Base-by-base conservation (phyloP, 495 filamentous ascomycete species). In the Viridothelium virens region DNA sequence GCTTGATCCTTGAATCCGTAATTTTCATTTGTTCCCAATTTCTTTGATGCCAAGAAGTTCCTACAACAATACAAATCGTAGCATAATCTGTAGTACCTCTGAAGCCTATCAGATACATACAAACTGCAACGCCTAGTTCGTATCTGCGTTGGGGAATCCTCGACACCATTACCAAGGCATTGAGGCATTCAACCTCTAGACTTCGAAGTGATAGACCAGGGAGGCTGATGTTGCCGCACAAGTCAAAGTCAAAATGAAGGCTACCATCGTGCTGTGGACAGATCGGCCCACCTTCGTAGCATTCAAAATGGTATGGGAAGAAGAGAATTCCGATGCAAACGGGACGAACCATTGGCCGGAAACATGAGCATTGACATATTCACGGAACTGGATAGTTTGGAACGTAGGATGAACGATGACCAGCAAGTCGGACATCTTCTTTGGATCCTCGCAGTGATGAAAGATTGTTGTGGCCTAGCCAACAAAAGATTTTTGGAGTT, bases 1-100 rank as follows among this genome's bases (percentile, higher is more conserved):
- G 46, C 63, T 25, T 63, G 48, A 36, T 71, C 69, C 33, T 71
- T 71, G 39, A 61, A 71, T 18, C 69, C 69, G n/a, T 64, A 63
- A 59, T 71, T 71, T 1, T 66, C 69, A 18, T 44, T 56, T 9
- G 47, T 46, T 3, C 66, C 63, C 6, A 68, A 38, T 61, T 71
- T 66, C 34, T 47, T 4, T 36, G 41, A 61, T 12, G 69, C 69
- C 18, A 71, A 44, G 50, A 53, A 33, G 66, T 61, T 18, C 67
- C 67, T 11, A 71, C 25, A 2, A 66, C 66, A 56, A 68, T 68
- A 38, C 68, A 68, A 37, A 71, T 63, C n/a, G 14, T 14, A n/a
- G 48, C n/a, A 5, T 25, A 14, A 53, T 14, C 11, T 16, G 25
- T 25, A 25, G 25, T 25, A 25, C 25, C 25, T 25, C 25, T 25